phyloP scores from a whole-genome alignment of 2,329 filamentous ascomycete species.

The Shiraia sp. region DNA sequence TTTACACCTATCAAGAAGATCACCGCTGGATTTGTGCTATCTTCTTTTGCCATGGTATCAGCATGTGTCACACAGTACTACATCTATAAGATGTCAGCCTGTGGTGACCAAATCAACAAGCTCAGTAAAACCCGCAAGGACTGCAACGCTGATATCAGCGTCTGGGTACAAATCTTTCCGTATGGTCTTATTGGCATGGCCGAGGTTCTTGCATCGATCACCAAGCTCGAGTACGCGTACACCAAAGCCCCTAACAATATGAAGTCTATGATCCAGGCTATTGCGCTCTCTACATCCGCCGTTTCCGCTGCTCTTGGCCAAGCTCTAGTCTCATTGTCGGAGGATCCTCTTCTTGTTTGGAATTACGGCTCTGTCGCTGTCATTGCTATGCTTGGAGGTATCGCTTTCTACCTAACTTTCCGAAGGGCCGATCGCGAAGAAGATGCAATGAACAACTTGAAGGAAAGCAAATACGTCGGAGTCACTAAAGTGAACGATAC shows the following conservation, averaged over 20 bases:
- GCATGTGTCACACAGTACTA: slow-evolving; percentile 61
- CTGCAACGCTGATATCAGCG: slow-evolving; percentile 53
- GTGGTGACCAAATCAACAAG: slow-evolving; percentile 32
- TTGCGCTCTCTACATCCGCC: slow-evolving; percentile 42
- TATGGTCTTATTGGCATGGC: slow-evolving; percentile 61
- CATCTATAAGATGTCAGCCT: slow-evolving; percentile 48
- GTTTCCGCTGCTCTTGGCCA: slow-evolving; percentile 37
- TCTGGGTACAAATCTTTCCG: slow-evolving; percentile 58
- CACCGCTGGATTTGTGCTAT: slow-evolving; percentile 68
- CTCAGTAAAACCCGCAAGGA: slow-evolving; percentile 48
- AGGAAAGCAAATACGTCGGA: slow-evolving; percentile 27
- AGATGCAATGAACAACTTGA: slow-evolving; percentile 37
- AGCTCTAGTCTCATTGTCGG: slow-evolving; percentile 35
- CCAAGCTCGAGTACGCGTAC: slow-evolving; percentile 65
- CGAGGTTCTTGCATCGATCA: slow-evolving; percentile 69
- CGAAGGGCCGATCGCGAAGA: slow-evolving; percentile 38
- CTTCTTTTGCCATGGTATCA: slow-evolving; percentile 63
- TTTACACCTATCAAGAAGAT: slow-evolving; percentile 81
- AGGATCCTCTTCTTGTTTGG: slow-evolving; percentile 40
- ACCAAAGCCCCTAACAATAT: slow-evolving; percentile 63
- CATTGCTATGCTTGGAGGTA: slow-evolving; percentile 34
- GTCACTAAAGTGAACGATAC: slow-evolving; percentile 16
- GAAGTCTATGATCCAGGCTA: slow-evolving; percentile 47
- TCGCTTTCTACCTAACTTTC: slow-evolving; percentile 39
- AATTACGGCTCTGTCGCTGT: slow-evolving; percentile 39